These are phyloP conservation scores for Leccinum longicurvipes DNA, from an alignment of 768 basidiomycete genomes.

Conservation along the genomic window DNA sequence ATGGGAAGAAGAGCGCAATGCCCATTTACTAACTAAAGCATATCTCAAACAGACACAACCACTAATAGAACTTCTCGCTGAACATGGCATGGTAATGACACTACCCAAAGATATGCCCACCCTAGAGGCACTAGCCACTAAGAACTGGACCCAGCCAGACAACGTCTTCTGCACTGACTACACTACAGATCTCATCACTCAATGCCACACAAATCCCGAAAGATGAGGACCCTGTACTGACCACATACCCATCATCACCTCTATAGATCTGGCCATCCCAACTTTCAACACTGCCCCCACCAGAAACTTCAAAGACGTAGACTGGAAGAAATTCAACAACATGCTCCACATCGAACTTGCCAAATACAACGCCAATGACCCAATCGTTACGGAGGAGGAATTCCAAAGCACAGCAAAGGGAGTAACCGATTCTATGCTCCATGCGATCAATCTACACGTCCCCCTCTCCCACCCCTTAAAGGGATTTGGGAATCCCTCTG, in stretches of 20 bases:
- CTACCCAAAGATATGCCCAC: slow-evolving; percentile 31
- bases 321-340: background rate
- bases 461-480: background rate
- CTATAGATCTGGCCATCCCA: background rate
- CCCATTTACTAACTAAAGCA: slow-evolving; percentile 21
- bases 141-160: slow-evolving; percentile 34
- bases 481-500: no score
- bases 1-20: slow-evolving; percentile 26
- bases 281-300: background rate
- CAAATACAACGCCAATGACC: background rate
- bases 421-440: background rate
- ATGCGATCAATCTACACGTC: background rate
- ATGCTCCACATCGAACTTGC: background rate
- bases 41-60: slow-evolving; percentile 1
- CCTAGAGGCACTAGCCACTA: slow-evolving; percentile 12
- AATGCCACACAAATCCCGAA: slow-evolving; percentile 21
- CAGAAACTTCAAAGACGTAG: background rate
- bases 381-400: background rate
- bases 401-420: background rate
- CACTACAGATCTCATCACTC: background rate
- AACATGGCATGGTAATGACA: slow-evolving; percentile 24
- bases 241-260: slow-evolving; percentile 31
- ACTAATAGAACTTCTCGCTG: slow-evolving; percentile 3
- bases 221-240: slow-evolving; percentile 23
- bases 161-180: slow-evolving; percentile 31